Conservation (phyloP, 1,139 yeast genomes). For the Groenewaldozyma auringiensis region DNA sequence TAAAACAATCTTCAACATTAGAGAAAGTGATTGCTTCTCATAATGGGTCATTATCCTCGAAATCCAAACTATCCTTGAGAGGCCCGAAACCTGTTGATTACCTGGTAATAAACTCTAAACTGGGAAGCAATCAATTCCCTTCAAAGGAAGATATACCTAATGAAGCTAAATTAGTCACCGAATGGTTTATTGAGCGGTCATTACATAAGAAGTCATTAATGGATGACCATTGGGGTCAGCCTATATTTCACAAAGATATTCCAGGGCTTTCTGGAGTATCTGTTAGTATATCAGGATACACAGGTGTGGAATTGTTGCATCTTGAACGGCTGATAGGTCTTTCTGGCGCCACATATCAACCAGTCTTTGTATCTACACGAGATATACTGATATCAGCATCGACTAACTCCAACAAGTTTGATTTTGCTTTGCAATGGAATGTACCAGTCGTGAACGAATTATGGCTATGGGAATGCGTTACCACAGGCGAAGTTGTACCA, state of each 20-base stretch:
- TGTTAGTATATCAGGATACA: conserved; percentile 70
- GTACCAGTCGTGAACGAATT: conserved; percentile 48
- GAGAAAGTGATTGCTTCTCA: conserved; percentile 36
- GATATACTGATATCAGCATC: conserved; percentile 56
- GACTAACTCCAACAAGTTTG: conserved; percentile 38
- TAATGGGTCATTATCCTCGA: conserved; percentile 16
- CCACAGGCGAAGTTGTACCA: conserved; percentile 21
- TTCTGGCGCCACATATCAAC: conserved; percentile 43
- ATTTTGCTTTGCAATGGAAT: conserved; percentile 48
- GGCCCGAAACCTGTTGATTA: conserved; percentile 10
- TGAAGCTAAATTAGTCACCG: conserved; percentile 37
- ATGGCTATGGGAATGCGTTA: conserved; percentile 44
- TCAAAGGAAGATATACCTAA: conserved; percentile 3
- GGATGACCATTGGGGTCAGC: conserved; percentile 68
- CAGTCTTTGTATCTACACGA: conserved; percentile 45
- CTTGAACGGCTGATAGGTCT: conserved; percentile 50
- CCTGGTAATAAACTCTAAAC: conserved; percentile 26
- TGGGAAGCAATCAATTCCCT: conserved; percentile 13
- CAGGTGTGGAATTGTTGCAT: conserved; percentile 76
- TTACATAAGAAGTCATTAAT: conserved; percentile 50
- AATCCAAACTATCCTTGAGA: background rate
- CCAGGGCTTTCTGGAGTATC: conserved; percentile 36
- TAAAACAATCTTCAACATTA: conserved; percentile 19
- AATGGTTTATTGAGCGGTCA: conserved; percentile 81
- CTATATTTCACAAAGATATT: conserved; percentile 39